These are phyloP conservation scores for Kalanchoe fedtschenkoi DNA, from an alignment of 164 flowering plant genomes.

Conservation along the genomic window DNA sequence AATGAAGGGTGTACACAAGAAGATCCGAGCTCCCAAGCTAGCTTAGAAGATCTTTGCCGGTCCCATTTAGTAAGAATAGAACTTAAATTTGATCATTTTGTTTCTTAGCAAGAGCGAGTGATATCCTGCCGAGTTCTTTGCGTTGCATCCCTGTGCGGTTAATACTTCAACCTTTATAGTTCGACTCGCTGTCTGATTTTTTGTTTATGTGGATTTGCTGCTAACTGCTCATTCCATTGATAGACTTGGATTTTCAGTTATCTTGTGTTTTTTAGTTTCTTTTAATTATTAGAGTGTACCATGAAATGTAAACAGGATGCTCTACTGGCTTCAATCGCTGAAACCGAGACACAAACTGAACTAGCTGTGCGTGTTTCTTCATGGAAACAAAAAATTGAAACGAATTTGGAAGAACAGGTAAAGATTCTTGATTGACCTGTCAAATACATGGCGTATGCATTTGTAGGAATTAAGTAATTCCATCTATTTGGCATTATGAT, in stretches of 20 bases:
- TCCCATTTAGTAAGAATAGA: slow-evolving; percentile 63
- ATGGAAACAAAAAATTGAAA: slow-evolving; percentile 97
- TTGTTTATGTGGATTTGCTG: too few species aligned
- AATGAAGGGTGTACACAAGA: slow-evolving; percentile 25
- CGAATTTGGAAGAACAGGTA: slow-evolving; percentile 76
- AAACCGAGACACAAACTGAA: slow-evolving; percentile 76
- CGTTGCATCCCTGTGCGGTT: not conserved
- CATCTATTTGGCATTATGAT: not conserved
- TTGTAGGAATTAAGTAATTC: not conserved
- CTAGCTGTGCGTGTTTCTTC: slow-evolving; percentile 81
- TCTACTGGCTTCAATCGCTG: slow-evolving; percentile 78
- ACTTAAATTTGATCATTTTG: not conserved
- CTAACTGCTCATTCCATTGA: not conserved
- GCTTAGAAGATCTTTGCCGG: slow-evolving; percentile 85
- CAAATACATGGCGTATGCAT: not conserved
- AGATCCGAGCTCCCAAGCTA: slow-evolving; percentile 37
- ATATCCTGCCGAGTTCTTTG: too few species aligned
- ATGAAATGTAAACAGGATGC: slow-evolving; percentile 47
- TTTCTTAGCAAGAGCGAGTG: too few species aligned
- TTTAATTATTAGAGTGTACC: not conserved
- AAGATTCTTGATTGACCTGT: not conserved
- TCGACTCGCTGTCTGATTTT: not conserved
- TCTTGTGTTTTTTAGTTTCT: not conserved
- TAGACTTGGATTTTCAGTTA: not conserved
- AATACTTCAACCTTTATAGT: not conserved